Evolutionary conservation across 2,329 filamentous ascomycete species (phyloP), one percentile per base, ranked within the genome.

Genomic region (Colletotrichum liriopes): DNA sequence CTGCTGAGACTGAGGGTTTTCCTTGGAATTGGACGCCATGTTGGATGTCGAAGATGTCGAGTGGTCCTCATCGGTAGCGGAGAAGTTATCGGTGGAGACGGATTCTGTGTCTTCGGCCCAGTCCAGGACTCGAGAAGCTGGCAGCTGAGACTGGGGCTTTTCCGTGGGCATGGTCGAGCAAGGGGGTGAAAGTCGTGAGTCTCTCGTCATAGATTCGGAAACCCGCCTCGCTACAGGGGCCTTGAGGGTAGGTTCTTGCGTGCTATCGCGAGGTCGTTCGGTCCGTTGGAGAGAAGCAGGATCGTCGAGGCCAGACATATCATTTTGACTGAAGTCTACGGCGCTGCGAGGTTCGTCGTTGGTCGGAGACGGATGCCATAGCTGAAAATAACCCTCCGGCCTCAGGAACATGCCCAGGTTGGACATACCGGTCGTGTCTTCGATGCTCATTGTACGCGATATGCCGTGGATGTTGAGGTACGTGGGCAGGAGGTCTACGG

Each of bases 401-500:
- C 73, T 76, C 29, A 51, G 39, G 51, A 76, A 73, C 37, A 73
- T 74, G 64, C 85, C 85, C 2, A 87, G 72, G 74, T 83, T 84
- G 20, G 68, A 76, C 77, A 87, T 81, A 9, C 80, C 81, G 6
- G 72, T 73, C 2, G 81, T 82, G 66, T 87, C 80, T 45, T 82
- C 79, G 7, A 79, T 73, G 3, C 74, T 75, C 16, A 88, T 78
- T 63, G 81, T 75, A 7, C 85, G 84, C 3, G 87, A 85, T 3
- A 86, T 79, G 32, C 83, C 85, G 43, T 81, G 69, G 14, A 87
- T 76, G 6, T 84, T 78, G 5, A 88, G 73, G 81, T 85, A 85
- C 1, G 79, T 77, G 0, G 87, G 87, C 0, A 90, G 82, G 72
- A 89, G 82, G 76, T 90, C 88, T 16, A 85, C 77, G 0, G 88